phyloP scores from a whole-genome alignment of 192 early-diverging fungal species.

The Backusella macrospora region DNA sequence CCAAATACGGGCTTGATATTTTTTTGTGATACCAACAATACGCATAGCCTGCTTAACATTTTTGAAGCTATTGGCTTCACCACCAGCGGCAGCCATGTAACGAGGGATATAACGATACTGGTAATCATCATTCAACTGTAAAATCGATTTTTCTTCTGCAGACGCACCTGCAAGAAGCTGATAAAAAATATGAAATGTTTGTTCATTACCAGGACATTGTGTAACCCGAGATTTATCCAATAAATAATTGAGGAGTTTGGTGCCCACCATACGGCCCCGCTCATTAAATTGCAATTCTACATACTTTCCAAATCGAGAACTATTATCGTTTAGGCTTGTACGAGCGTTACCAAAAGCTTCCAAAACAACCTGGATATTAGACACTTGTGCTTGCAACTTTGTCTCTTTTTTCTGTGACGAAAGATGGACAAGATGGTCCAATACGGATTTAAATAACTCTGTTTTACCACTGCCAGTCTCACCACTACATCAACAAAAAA shows the following conservation, averaged over 20 bases:
- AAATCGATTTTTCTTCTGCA: constrained; percentile 72
- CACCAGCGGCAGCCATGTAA: constrained; percentile 57
- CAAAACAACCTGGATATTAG: constrained; percentile 72
- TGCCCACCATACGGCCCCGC: constrained; percentile 86
- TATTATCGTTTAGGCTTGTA: constrained; percentile 73
- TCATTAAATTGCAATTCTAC: constrained; percentile 92
- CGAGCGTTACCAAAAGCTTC: constrained; percentile 90
- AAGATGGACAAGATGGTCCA: constrained; percentile 70
- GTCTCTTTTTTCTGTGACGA: constrained; percentile 74
- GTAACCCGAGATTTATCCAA: constrained; percentile 85
- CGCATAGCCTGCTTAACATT: constrained; percentile 82
- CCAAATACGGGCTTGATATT: constrained; percentile 84
- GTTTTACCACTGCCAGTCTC: constrained; percentile 90
- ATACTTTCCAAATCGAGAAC: constrained; percentile 84
- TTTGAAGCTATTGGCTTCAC: constrained; percentile 64
- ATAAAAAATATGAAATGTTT: constrained; percentile 96
- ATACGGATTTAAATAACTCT: constrained; percentile 65
- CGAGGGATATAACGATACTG: constrained; percentile 59
- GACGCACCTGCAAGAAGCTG: constrained; percentile 87
- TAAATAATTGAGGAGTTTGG: constrained; percentile 85
- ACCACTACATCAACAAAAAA: constrained; percentile 55
- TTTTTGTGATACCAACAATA: constrained; percentile 79
- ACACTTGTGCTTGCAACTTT: constrained; percentile 68
- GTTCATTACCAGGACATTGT: constrained; percentile 62
- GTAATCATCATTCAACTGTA: constrained; percentile 69